Evolutionary conservation across 306 rosid species (phyloP).

Genomic region (Mimosa bimucronata): DNA sequence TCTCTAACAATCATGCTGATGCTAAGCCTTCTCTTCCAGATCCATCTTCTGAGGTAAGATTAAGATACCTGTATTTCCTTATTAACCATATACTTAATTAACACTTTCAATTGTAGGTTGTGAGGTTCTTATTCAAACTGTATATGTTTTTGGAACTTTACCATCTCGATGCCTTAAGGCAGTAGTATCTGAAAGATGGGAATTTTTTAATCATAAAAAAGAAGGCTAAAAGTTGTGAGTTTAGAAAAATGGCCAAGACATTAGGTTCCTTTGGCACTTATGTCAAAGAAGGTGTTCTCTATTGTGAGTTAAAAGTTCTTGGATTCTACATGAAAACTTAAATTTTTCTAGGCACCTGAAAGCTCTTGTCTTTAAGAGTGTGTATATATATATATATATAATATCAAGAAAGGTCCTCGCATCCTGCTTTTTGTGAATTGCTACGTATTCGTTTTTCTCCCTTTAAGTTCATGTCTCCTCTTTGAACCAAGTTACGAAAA

Average conservation of each 20-base stretch:
- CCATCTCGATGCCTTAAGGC: conserved; percentile 40
- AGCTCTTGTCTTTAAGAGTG: conserved; percentile 19
- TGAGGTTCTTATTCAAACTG: too few relatives aligned
- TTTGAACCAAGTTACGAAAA: background rate
- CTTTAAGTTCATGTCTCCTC: conserved; percentile 2
- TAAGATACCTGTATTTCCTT: background rate
- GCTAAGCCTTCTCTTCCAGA: conserved; percentile 56
- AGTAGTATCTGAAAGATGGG: background rate
- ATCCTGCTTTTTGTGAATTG: conserved; percentile 1
- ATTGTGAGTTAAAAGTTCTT: background rate
- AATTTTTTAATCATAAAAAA: background rate
- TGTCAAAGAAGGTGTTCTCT: background rate
- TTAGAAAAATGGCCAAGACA: background rate
- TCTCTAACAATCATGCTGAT: conserved; percentile 60
- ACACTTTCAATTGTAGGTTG: background rate
- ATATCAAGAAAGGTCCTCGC: background rate
- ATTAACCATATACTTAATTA: background rate
- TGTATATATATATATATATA: background rate
- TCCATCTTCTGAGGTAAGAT: conserved; percentile 81
- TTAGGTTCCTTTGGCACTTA: background rate
- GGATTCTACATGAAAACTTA: background rate
- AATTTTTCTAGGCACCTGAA: background rate
- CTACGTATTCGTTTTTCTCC: background rate
- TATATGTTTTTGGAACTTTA: conserved; percentile 44
- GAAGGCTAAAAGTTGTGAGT: background rate